Evolutionary conservation across 805 yeast species (phyloP).

Genomic region (Pachysolen tannophilus): DNA sequence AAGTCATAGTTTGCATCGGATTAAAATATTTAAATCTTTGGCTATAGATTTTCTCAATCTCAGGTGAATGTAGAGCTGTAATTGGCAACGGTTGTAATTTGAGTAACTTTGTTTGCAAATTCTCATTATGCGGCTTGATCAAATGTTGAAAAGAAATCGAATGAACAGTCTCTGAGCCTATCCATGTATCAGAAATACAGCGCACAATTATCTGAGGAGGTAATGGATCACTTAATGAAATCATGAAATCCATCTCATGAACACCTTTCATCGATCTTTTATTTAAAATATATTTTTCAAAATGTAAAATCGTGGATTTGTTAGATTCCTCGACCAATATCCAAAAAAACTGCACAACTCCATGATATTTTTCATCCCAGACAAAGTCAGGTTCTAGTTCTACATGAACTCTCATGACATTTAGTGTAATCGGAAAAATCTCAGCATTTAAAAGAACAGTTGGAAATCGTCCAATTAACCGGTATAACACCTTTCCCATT

Average conservation of each 20-base stretch:
- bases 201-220: constrained; percentile 83
- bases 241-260: constrained; percentile 85
- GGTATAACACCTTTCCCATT: constrained; percentile 59
- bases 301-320: constrained; percentile 64
- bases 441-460: constrained; percentile 66
- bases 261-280: constrained; percentile 41
- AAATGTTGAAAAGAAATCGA: constrained; percentile 85
- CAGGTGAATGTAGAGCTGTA: constrained; percentile 63
- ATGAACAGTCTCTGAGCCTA: constrained; percentile 72
- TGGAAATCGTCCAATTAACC: constrained; percentile 67
- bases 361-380: constrained; percentile 82
- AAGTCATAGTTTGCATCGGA: constrained; percentile 98
- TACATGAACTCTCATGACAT: constrained; percentile 77
- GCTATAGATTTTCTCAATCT: constrained; percentile 61
- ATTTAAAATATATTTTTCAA: constrained; percentile 69
- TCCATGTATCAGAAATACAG: constrained; percentile 80
- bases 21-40: constrained; percentile 76
- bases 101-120: constrained; percentile 73
- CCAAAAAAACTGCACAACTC: constrained; percentile 85
- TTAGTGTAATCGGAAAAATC: constrained; percentile 80
- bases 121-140: constrained; percentile 81
- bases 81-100: constrained; percentile 82
- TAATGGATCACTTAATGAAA: constrained; percentile 82
- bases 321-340: constrained; percentile 84
- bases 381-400: constrained; percentile 64